Evolutionary conservation across 2,329 filamentous ascomycete species (phyloP).

Genomic region (Cordyceps cicadae): DNA sequence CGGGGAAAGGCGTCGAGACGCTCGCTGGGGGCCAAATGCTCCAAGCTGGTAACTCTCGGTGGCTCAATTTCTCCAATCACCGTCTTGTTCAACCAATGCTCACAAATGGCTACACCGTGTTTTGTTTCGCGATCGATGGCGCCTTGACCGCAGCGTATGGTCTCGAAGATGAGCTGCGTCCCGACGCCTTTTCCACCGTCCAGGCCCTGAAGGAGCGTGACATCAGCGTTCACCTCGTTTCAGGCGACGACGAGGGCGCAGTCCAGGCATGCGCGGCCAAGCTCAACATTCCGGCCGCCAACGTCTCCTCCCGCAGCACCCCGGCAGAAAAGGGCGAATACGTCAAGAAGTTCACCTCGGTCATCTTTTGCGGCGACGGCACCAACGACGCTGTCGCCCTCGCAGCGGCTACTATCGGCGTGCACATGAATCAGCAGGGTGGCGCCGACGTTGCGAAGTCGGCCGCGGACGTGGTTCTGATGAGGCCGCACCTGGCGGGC

Average conservation of each 20-base stretch:
- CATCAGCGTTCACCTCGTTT: constrained; percentile 40
- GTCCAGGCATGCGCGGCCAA: constrained; percentile 32
- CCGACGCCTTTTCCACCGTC: constrained; percentile 31
- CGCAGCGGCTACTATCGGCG: constrained; percentile 60
- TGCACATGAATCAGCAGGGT: constrained; percentile 49
- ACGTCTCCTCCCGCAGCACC: constrained; percentile 34
- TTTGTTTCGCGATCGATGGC: constrained; percentile 37
- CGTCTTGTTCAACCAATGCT: constrained; percentile 27
- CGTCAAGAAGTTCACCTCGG: constrained; percentile 31
- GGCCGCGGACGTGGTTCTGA: constrained; percentile 62
- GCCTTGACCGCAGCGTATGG: constrained; percentile 33
- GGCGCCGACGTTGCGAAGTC: constrained; percentile 56
- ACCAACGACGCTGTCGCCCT: constrained; percentile 72
- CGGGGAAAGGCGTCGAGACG: constrained; percentile 40
- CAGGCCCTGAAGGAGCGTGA: constrained; percentile 26
- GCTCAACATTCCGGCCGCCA: constrained; percentile 31
- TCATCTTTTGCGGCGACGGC: constrained; percentile 68
- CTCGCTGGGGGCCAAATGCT: constrained; percentile 21
- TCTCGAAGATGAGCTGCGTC: constrained; percentile 38
- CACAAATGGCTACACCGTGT: constrained; percentile 31
- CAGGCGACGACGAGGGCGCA: constrained; percentile 44
- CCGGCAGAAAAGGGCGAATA: constrained; percentile 40
- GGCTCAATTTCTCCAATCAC: constrained; percentile 31
- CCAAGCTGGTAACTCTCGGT: constrained; percentile 42
- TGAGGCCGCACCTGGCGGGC: constrained; percentile 46